phyloP scores from a whole-genome alignment of 2,329 filamentous ascomycete species.

The Paraconiothyrium sp. region DNA sequence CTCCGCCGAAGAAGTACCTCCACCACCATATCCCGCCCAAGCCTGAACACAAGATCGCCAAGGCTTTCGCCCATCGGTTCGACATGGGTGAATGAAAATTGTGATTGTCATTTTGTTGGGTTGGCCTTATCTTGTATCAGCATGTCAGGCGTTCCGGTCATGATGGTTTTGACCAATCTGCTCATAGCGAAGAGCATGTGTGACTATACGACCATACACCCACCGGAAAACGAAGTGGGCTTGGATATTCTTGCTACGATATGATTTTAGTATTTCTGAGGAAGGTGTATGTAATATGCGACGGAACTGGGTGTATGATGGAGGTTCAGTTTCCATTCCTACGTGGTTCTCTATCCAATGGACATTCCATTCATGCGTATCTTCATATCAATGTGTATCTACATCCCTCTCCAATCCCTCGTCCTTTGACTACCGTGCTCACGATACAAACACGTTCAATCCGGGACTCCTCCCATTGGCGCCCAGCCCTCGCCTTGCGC shows the following conservation, averaged over 20 bases:
- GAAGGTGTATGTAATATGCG: neutral
- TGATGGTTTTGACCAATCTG: neutral
- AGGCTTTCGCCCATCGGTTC: slow-evolving; percentile 49
- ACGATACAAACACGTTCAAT: neutral
- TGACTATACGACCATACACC: neutral
- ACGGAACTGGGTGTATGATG: neutral
- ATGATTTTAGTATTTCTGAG: neutral
- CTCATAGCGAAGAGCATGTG: slow-evolving; percentile 7
- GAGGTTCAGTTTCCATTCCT: neutral
- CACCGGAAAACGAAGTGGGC: neutral
- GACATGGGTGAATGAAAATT: slow-evolving; percentile 51
- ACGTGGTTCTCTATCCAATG: neutral
- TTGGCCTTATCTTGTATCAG: slow-evolving; percentile 9
- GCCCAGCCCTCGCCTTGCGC: neutral
- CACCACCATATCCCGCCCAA: slow-evolving; percentile 57
- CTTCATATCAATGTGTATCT: neutral
- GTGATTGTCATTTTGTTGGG: slow-evolving; percentile 11
- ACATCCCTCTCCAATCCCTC: too few relatives aligned
- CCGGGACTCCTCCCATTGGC: neutral
- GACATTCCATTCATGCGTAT: neutral
- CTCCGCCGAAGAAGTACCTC: slow-evolving; percentile 49
- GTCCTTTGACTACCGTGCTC: too few relatives aligned
- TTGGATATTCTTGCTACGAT: neutral
- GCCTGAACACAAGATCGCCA: slow-evolving; percentile 47
- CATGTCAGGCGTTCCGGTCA: slow-evolving; percentile 10